Base-by-base conservation (phyloP, 2,329 filamentous ascomycete species). In the Parasarocladium wereldwijsianum region DNA sequence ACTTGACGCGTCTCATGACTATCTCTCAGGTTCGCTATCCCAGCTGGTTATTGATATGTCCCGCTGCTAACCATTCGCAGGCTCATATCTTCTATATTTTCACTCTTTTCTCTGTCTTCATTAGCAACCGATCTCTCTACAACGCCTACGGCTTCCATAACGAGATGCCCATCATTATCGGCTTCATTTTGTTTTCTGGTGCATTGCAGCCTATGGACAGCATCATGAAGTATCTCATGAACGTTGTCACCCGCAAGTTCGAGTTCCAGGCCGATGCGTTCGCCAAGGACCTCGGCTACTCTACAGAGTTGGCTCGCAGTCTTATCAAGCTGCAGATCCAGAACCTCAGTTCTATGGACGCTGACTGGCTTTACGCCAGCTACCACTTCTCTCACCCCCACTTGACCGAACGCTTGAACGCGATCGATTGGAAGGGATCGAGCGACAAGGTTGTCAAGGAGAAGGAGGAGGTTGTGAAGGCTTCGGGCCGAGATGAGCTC, bases 301-400 rank as follows among this genome's bases (percentile, higher is more conserved):
- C 77, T 31, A 61, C 70, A 26, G 76, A 94, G 53, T 75, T 98
- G 31, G 84, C 86, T 24, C 66, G 73, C 38, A 90, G 84, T 14
- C 70, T 98, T 38, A 85, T 98, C 60, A 94, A 94, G 64, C 79
- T 98, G 31, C 92, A 98, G 59, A 84, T 94, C 47, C 86, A 96
- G 63, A 98, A 98, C 51, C 67, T 98, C 42, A 93, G 84, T 57
- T 92, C 83, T 37, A 96, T 98, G 87, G 90, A 98, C 46, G 90
- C 90, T 17, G 92, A 98, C 58, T 93, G 82, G 80, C 75, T 94
- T 70, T 98, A 93, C 56, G 90, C 90, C 32, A 92, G 79, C 58
- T 98, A 96, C 65, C 86, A 98, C 61, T 94, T 92, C 66, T 94
- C 87, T 15, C 90, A 98, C 58, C 90, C 90, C 1, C 94, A 96